Evolutionary conservation across 768 basidiomycete species (phyloP).

Genomic region (Solioccasus polychromus): DNA sequence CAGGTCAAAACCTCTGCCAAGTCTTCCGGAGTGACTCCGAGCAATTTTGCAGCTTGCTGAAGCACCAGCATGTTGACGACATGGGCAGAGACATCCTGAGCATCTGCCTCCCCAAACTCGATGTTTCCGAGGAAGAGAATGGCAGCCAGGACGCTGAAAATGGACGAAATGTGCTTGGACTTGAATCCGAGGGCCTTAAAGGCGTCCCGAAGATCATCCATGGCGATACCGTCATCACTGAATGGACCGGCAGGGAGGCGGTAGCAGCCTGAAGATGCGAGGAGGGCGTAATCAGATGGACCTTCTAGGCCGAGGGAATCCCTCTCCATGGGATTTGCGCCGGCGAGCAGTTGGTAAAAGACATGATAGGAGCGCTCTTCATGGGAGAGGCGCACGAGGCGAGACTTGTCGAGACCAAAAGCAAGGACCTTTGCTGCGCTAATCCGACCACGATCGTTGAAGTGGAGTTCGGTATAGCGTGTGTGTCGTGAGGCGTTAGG

Average conservation of each 20-base stretch:
- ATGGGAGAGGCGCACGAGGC: slow-evolving; percentile 48
- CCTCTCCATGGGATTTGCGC: slow-evolving; percentile 52
- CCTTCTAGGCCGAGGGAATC: slow-evolving; percentile 54
- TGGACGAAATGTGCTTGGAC: slow-evolving; percentile 51
- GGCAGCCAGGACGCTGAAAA: slow-evolving; percentile 51
- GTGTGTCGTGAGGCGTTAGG: slow-evolving; percentile 63
- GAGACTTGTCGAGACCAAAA: slow-evolving; percentile 63
- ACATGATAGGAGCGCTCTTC: slow-evolving; percentile 67
- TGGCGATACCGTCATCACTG: slow-evolving; percentile 56
- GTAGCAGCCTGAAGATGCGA: slow-evolving; percentile 60
- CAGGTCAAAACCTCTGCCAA: slow-evolving; percentile 53
- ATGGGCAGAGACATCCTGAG: slow-evolving; percentile 51
- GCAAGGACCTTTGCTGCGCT: slow-evolving; percentile 55
- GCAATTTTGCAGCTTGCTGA: slow-evolving; percentile 45
- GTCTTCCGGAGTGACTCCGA: slow-evolving; percentile 54
- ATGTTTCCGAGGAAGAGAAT: slow-evolving; percentile 59
- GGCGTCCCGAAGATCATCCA: slow-evolving; percentile 56
- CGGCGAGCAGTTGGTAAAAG: slow-evolving; percentile 64
- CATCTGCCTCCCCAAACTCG: slow-evolving; percentile 53
- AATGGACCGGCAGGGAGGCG: slow-evolving; percentile 62
- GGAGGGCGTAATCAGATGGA: slow-evolving; percentile 54
- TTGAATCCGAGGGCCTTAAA: slow-evolving; percentile 61
- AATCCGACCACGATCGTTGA: slow-evolving; percentile 54
- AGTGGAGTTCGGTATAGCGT: slow-evolving; percentile 60
- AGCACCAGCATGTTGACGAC: slow-evolving; percentile 46